Evolutionary conservation across 306 rosid genomes (phyloP).

Genomic region (Prunus campanulata): DNA sequence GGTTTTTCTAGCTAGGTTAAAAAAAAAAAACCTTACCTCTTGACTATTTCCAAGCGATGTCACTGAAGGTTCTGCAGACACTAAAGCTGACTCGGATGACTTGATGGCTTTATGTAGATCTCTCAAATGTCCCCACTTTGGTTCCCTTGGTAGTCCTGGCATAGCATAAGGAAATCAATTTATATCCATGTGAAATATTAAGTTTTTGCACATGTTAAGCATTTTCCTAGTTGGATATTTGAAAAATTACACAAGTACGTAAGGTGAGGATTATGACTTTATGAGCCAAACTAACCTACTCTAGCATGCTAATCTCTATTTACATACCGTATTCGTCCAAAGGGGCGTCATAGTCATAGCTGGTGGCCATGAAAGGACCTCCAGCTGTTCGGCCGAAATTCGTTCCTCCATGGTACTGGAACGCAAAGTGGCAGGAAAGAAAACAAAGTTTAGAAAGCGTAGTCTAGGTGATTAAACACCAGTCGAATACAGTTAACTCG

Average conservation of each 20-base stretch:
- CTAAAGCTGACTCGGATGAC: constrained; percentile 63
- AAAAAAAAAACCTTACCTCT: constrained; percentile 44
- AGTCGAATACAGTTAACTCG: neutral
- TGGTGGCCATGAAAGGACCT: constrained; percentile 87
- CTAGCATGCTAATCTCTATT: neutral
- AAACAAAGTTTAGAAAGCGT: neutral
- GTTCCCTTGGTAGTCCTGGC: constrained; percentile 70
- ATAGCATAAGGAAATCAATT: constrained; percentile 19
- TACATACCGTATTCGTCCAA: constrained; percentile 84
- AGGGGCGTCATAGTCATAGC: constrained; percentile 95
- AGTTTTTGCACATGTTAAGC: neutral
- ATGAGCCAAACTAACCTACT: constrained; percentile 5
- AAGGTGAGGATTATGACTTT: neutral
- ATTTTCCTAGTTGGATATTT: neutral
- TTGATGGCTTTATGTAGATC: constrained; percentile 87
- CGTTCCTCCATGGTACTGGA: constrained; percentile 98
- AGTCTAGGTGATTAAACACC: neutral
- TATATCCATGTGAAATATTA: constrained; percentile 4
- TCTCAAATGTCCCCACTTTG: constrained; percentile 93
- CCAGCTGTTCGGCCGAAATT: constrained; percentile 87
- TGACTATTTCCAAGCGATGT: constrained; percentile 61
- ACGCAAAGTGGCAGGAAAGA: constrained; percentile 11
- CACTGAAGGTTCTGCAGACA: constrained; percentile 65
- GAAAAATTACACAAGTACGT: neutral
- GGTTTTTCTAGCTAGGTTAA: constrained; percentile 10